Evolutionary conservation across 2,329 filamentous ascomycete species (phyloP).

Genomic region (Uncinocarpus reesii): DNA sequence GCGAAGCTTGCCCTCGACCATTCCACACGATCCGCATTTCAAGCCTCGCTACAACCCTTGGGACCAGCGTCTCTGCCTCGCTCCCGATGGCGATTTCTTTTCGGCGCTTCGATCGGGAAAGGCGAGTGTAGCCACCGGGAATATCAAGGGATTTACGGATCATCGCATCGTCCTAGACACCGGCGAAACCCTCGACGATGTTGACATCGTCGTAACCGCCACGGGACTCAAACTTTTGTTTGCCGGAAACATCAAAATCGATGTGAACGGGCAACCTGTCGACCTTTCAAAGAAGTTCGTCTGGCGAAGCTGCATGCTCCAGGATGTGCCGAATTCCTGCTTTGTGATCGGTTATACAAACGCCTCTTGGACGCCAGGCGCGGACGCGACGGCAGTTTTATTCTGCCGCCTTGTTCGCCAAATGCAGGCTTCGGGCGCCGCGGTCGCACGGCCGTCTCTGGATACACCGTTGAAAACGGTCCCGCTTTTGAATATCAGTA

Average conservation of each 20-base stretch:
- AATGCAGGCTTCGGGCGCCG: conserved; percentile 22
- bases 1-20: conserved; percentile 43
- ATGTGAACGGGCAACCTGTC: conserved; percentile 27
- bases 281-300: conserved; percentile 21
- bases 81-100: conserved; percentile 52
- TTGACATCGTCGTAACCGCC: conserved; percentile 38
- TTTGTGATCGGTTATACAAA: conserved; percentile 38
- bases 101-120: conserved; percentile 41
- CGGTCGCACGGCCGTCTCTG: conserved; percentile 25
- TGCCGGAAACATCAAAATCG: conserved; percentile 29
- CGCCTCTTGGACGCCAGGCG: conserved; percentile 38
- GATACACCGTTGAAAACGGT: conserved; percentile 21
- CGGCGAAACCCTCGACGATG: conserved; percentile 30
- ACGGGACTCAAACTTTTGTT: conserved; percentile 36
- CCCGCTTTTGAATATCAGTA: conserved; percentile 30
- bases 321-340: conserved; percentile 36
- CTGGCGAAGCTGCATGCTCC: conserved; percentile 38
- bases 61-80: conserved; percentile 66
- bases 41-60: conserved; percentile 56
- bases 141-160: conserved; percentile 42
- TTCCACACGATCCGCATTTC: conserved; percentile 53
- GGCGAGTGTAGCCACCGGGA: conserved; percentile 46
- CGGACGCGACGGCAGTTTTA: conserved; percentile 36
- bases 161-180: conserved; percentile 42
- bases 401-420: conserved; percentile 29